phyloP scores from a whole-genome alignment of 768 basidiomycete species.

The Termitomyces sp. region DNA sequence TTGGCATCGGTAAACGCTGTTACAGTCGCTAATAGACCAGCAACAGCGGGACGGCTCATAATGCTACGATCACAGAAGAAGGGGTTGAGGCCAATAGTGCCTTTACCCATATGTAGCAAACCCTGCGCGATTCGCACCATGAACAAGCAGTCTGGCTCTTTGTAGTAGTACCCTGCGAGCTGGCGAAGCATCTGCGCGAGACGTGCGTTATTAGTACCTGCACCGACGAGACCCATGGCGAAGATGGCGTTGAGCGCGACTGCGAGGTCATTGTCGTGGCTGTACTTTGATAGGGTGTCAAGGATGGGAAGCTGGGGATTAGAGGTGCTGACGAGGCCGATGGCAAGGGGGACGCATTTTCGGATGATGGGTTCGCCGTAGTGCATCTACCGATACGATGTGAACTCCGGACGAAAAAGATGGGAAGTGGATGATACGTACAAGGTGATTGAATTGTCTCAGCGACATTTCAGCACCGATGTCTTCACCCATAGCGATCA shows the following conservation, averaged over 20 bases:
- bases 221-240: conserved; percentile 97
- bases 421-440: conserved; percentile 29
- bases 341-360: conserved; percentile 89
- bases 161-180: conserved; percentile 96
- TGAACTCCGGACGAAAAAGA: conserved; percentile 12
- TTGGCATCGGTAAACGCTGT: conserved; percentile 94
- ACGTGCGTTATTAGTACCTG: conserved; percentile 97
- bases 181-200: conserved; percentile 97
- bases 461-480: conserved; percentile 98
- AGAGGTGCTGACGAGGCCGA: conserved; percentile 91
- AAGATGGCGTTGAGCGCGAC: conserved; percentile 97
- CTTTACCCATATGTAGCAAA: conserved; percentile 99
- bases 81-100: conserved; percentile 93
- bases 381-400: conserved; percentile 68
- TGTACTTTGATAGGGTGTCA: conserved; percentile 97
- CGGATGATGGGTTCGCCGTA: conserved; percentile 94
- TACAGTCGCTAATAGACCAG: conserved; percentile 82
- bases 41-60: conserved; percentile 85
- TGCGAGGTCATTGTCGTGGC: conserved; percentile 95
- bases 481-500: conserved; percentile 98
- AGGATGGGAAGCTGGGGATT: conserved; percentile 93
- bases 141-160: conserved; percentile 95
- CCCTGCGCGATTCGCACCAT: conserved; percentile 96
- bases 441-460: conserved; percentile 94
- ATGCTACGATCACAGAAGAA: conserved; percentile 92